Base-by-base conservation (phyloP, 2,329 filamentous ascomycete species). In the Penicillium brasilianum region DNA sequence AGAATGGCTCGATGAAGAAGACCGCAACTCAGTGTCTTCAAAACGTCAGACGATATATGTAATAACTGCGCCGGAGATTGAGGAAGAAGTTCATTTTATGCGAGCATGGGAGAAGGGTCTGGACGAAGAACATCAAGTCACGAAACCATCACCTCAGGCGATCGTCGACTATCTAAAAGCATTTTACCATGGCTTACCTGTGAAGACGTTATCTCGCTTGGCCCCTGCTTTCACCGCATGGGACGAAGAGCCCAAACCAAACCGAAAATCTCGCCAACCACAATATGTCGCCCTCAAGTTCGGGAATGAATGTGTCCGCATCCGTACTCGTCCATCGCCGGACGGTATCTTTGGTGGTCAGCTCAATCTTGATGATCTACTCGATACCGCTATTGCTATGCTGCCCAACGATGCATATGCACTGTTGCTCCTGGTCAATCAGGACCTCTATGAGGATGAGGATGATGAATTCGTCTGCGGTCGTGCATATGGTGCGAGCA, bases 391-490 rank as follows among this genome's bases (percentile, higher is more conserved):
- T 0, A 80, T 86, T 1, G 74, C 74, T 1, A 78, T 84, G 16
- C 73, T 90, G 0, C 87, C 87, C 0, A 54, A 66, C 0, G 84
- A 90, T 66, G 87, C 87, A 0, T 87, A 87, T 60, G 80, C 87
- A 0, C 69, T 89, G 1, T 68, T 88, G 0, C 71, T 90, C 37
- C 69, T 90, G 0, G 75, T 84, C 0, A 76, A 87, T 36, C 83
- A 88, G n/a, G 88, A 90, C 68, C 74, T 90, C 14, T 90, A 87
- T 68, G 87, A 90, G 66, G 82, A 83, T 53, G 85, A 88, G 0
- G 84, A 89, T 0, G 88, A 90, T 61, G 83, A 87, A 20, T 91
- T 90, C 67, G 86, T 84, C 56, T 89, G 87, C 62, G 88, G 88
- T 0, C 76, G 87, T 30, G 87, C 88, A 0, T 91, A 88, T 69